A percentile compares a stretch with the other conserved stretches of the same genome.
phyloP scores from a whole-genome alignment of 2,329 filamentous ascomycete species.

The Rhexocercosporidium sp. region DNA sequence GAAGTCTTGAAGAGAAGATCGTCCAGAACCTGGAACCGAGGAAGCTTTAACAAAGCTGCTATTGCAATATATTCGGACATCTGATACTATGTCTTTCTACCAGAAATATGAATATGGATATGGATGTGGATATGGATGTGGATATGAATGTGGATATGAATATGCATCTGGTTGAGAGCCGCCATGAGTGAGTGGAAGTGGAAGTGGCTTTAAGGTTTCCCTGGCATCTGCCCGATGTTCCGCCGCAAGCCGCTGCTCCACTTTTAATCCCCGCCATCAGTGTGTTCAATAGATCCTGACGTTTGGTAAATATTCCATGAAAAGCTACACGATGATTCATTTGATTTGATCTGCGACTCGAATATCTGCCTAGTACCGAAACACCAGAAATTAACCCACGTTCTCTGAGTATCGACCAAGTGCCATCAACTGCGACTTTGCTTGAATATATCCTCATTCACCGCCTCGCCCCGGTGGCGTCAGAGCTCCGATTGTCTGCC shows the following conservation, averaged over 20 bases:
- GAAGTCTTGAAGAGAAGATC: too few species aligned
- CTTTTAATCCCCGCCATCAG: not conserved
- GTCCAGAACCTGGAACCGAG: too few species aligned
- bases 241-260: not conserved
- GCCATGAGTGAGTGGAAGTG: not conserved
- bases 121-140: too few species aligned
- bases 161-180: too few species aligned
- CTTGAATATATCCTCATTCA: not conserved
- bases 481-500: not conserved
- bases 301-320: not conserved
- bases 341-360: not conserved
- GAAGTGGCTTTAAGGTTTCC: constrained; percentile 2
- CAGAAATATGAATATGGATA: too few species aligned
- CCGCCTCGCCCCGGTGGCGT: not conserved
- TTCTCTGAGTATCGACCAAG: not conserved
- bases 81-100: too few species aligned
- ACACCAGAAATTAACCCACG: not conserved
- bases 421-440: not conserved
- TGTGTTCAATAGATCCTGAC: not conserved
- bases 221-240: not conserved
- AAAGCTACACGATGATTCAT: not conserved
- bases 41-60: too few species aligned
- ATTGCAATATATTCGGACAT: too few species aligned
- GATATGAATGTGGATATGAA: too few species aligned
- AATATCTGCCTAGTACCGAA: not conserved